Percentiles rank a stretch among this genome's conserved stretches.
Conservation (phyloP, 768 basidiomycete genomes). For the Leccinum sublutescens region DNA sequence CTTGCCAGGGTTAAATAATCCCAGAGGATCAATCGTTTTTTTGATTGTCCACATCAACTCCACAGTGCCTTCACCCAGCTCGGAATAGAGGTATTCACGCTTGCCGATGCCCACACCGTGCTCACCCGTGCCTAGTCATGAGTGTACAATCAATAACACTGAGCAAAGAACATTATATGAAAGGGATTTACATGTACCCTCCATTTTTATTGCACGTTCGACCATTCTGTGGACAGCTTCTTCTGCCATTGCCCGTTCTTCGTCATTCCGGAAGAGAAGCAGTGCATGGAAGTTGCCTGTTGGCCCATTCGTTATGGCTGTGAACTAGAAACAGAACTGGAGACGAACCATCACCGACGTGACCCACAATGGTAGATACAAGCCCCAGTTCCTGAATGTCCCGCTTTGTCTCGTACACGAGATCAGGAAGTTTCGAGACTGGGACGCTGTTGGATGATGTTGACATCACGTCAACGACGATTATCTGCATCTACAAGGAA, state of each 20-base stretch:
- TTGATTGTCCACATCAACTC: slow-evolving; percentile 84
- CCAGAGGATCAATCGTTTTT: slow-evolving; percentile 65
- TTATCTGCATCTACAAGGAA: not conserved
- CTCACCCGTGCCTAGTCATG: slow-evolving; percentile 63
- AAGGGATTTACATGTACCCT: slow-evolving; percentile 62
- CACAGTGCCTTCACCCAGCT: slow-evolving; percentile 82
- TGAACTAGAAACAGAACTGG: slow-evolving; percentile 25
- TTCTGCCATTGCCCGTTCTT: slow-evolving; percentile 44
- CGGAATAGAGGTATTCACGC: slow-evolving; percentile 73
- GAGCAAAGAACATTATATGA: not conserved
- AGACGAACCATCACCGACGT: slow-evolving; percentile 67
- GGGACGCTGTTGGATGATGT: slow-evolving; percentile 46
- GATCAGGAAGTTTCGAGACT: slow-evolving; percentile 60
- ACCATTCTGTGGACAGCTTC: slow-evolving; percentile 61
- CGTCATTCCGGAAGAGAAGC: slow-evolving; percentile 57
- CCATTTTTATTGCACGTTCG: slow-evolving; percentile 61
- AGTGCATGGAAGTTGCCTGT: slow-evolving; percentile 53
- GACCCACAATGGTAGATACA: slow-evolving; percentile 64
- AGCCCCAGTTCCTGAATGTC: slow-evolving; percentile 61
- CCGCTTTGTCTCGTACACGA: slow-evolving; percentile 68
- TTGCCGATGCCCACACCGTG: slow-evolving; percentile 90
- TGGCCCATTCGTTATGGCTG: no score
- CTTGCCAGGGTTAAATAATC: slow-evolving; percentile 85
- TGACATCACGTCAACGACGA: not conserved
- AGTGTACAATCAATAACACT: not conserved